These are phyloP conservation scores for Plasmodium inui DNA, from an alignment of 169 alveolate genomes.

Conservation along the genomic window DNA sequence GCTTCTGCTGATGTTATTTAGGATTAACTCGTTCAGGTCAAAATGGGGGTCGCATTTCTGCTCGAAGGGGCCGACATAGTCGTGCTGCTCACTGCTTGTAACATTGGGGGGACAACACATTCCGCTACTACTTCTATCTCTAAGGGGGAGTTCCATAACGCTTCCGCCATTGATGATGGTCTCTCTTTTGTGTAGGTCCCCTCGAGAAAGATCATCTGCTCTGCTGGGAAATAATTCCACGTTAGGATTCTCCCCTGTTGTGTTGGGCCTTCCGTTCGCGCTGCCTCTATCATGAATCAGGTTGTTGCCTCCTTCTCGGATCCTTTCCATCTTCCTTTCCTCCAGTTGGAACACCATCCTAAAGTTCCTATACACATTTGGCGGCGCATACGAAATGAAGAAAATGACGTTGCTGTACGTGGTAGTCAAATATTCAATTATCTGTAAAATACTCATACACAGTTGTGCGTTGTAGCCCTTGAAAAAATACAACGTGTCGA, in stretches of 20 bases:
- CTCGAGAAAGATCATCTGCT: not conserved
- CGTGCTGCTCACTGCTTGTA: not conserved
- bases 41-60: not conserved
- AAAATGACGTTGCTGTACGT: conserved; percentile 69
- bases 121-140: not conserved
- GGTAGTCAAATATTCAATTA: conserved; percentile 66
- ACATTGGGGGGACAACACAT: not conserved
- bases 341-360: conserved; percentile 42
- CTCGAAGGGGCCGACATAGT: not conserved
- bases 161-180: not conserved
- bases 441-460: conserved; percentile 61
- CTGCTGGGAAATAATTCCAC: not conserved
- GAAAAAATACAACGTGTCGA: conserved; percentile 66
- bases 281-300: not conserved
- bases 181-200: not conserved
- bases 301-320: not conserved
- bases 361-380: conserved; percentile 63
- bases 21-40: conserved; percentile 50
- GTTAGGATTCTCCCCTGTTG: not conserved
- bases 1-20: conserved; percentile 59
- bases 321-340: not conserved
- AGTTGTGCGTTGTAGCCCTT: conserved; percentile 69
- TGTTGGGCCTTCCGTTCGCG: not conserved
- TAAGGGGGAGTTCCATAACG: not conserved
- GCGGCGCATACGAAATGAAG: conserved; percentile 64